Evolutionary conservation across 805 yeast species (phyloP).

Genomic region (Metschnikowia reukaufii): DNA sequence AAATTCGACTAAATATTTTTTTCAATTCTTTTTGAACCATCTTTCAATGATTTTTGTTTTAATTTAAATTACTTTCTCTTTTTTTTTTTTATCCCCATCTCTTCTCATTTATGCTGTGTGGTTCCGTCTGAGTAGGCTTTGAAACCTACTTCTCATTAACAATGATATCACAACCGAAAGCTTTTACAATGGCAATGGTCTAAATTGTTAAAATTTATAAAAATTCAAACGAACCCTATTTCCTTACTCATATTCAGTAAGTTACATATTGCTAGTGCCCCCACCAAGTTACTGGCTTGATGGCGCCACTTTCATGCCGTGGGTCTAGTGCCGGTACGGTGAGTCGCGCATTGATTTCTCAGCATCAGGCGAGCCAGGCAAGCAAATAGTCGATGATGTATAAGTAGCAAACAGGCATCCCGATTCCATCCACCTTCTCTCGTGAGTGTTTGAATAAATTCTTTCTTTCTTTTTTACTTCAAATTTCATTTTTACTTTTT

Average conservation of each 20-base stretch:
- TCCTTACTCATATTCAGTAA: not conserved
- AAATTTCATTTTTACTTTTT: not conserved
- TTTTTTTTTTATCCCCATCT: too few species aligned
- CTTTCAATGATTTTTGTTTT: not conserved
- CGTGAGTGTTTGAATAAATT: not conserved
- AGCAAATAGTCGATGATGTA: not conserved
- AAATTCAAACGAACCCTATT: not conserved
- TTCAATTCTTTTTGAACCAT: not conserved
- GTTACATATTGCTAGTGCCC: too few species aligned
- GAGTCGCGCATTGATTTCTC: constrained; percentile 5
- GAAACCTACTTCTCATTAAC: too few species aligned
- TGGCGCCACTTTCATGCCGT: not conserved
- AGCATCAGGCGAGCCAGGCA: not conserved
- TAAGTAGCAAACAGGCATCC: too few species aligned
- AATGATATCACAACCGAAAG: too few species aligned
- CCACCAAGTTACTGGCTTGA: not conserved
- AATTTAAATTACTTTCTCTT: too few species aligned
- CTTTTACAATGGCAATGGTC: too few species aligned
- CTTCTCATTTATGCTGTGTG: too few species aligned
- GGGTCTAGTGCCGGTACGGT: not conserved
- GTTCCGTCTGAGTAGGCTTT: too few species aligned
- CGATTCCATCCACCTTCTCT: too few species aligned
- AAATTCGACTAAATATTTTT: not conserved
- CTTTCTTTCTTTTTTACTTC: not conserved
- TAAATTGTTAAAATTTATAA: too few species aligned